Evolutionary conservation across 2,329 filamentous ascomycete species (phyloP), one percentile per base, ranked within the genome.

Genomic region (Reticulascus tulasneorum): DNA sequence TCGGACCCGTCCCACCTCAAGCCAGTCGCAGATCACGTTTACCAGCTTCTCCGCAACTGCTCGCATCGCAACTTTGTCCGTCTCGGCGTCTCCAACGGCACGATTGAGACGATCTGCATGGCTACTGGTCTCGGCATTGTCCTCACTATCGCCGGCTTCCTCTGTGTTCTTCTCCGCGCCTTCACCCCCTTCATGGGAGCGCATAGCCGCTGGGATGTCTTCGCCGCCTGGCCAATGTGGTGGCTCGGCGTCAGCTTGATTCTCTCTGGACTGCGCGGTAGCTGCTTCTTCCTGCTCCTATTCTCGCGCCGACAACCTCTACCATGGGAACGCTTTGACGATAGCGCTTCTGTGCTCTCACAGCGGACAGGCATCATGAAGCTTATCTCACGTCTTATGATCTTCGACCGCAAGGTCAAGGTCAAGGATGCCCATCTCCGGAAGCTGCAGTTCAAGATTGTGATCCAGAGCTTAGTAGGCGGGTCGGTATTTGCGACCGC

Each of bases 41-140:
- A 70, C 47, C 51, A 59, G 21, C 60, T 71, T 20, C 58, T 71
- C 13, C 62, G 59, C 39, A 68, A 65, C 50, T 71, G 68, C 56
- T 71, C 67, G 15, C 59, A 70, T 47, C 60, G 69, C 35, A 65
- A 69, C 50, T 70, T 78, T 45, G 58, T 75, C 29, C 67, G 72
- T 24, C 60, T 78, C 7, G 74, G 72, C 40, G 66, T 75, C 22
- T 71, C 64, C 48, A 75, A 71, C 48, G 68, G 68, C 23, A 71
- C 67, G 4, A 65, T 68, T 34, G 67, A 71, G 51, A 71, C 68
- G 3, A 46, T 71, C 9, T 71, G 67, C 52, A 60, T 67, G 20
- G 66, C 66, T 2, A 70, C 66, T 2, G 47, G 56, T 2, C 50
- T 69, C 7, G 67, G 67, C 7, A 62, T 69, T 21, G 51, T 52